A percentile compares a stretch with the other conserved stretches of the same genome.
phyloP scores from a whole-genome alignment of 192 early-diverging fungal species.

The Coemansia pectinata region DNA sequence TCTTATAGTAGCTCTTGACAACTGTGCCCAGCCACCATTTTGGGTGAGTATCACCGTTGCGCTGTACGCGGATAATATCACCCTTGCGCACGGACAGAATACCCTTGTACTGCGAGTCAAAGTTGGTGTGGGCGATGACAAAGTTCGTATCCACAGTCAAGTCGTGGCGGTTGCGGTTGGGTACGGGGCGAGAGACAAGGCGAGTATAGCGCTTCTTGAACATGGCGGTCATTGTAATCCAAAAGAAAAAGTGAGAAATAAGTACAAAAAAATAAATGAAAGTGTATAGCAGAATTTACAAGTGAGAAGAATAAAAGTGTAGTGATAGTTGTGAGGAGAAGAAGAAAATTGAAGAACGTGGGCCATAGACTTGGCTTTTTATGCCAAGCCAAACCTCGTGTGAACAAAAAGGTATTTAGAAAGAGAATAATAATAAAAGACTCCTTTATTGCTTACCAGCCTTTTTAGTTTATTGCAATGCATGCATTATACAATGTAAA shows the following conservation, averaged over 20 bases:
- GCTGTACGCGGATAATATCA: conserved; percentile 42
- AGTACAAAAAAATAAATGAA: not conserved
- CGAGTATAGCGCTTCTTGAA: conserved; percentile 5
- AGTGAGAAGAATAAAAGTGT: not conserved
- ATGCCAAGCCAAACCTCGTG: not conserved
- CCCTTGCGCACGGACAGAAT: conserved; percentile 37
- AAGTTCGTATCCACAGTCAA: conserved; percentile 42
- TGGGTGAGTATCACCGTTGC: conserved; percentile 19
- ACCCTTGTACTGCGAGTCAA: conserved; percentile 35
- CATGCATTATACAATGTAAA: no score
- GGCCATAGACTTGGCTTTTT: not conserved
- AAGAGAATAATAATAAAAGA: not conserved
- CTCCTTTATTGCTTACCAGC: not conserved
- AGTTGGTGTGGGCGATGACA: conserved; percentile 38
- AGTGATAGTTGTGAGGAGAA: not conserved
- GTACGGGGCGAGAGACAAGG: not conserved
- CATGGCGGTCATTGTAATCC: not conserved
- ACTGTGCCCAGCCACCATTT: conserved; percentile 46
- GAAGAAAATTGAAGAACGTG: not conserved
- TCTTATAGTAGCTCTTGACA: conserved; percentile 43
- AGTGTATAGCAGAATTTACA: not conserved
- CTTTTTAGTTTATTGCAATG: not conserved
- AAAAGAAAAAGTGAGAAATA: not conserved
- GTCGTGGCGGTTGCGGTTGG: conserved; percentile 12
- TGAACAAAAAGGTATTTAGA: no score